phyloP scores from a whole-genome alignment of 2,329 filamentous ascomycete genomes.

The Thermoascus crustaceus region DNA sequence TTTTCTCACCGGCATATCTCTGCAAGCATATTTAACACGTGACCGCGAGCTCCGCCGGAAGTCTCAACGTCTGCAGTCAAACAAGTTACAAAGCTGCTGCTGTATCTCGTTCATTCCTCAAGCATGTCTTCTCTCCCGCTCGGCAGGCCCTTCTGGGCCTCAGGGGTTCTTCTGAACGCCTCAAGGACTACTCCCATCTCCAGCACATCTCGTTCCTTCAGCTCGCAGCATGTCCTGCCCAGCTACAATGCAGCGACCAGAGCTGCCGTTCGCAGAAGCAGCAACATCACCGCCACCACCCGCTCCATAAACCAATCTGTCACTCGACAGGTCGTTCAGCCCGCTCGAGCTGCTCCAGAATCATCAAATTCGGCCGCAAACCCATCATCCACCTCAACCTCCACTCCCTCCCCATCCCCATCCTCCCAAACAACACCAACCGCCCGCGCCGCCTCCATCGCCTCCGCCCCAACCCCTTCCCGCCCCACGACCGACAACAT shows the following conservation, averaged over 20 bases:
- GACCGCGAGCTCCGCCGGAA: not conserved
- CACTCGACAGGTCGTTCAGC: conserved; percentile 1
- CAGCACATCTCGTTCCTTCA: not conserved
- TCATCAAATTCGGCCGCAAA: conserved; percentile 8
- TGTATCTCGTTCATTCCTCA: too few relatives aligned
- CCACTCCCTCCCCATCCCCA: conserved; percentile 11
- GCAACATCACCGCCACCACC: conserved; percentile 7
- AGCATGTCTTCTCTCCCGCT: conserved; percentile 9
- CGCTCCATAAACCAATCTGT: conserved; percentile 13
- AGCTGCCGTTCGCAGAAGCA: not conserved
- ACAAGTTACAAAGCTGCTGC: too few relatives aligned
- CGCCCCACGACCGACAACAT: conserved; percentile 28
- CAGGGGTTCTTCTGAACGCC: conserved; percentile 5
- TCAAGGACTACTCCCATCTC: conserved; percentile 1
- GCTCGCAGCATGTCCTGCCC: not conserved
- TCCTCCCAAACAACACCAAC: too few relatives aligned
- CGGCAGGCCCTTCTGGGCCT: conserved; percentile 8
- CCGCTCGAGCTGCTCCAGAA: conserved; percentile 11
- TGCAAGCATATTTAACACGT: not conserved
- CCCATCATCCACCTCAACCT: conserved; percentile 7
- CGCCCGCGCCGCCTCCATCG: conserved; percentile 10
- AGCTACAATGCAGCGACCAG: not conserved
- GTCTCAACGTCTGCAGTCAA: too few relatives aligned
- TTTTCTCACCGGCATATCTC: not conserved
- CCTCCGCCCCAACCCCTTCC: conserved; percentile 18